These are phyloP conservation scores for Suillus placidus DNA, from an alignment of 768 basidiomycete species.

Conservation along the genomic window DNA sequence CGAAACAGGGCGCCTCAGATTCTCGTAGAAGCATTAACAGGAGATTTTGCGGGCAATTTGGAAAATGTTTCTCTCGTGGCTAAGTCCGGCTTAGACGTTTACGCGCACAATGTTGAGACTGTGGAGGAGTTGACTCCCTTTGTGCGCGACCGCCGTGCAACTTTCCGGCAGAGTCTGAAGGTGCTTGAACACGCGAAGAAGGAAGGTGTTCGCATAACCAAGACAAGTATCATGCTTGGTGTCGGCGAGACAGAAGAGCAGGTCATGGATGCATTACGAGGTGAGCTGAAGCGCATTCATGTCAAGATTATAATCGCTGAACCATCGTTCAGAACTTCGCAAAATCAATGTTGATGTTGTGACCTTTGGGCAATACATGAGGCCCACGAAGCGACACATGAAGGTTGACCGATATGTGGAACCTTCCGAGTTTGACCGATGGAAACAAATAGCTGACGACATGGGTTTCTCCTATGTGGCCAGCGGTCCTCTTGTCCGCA, in stretches of 20 bases:
- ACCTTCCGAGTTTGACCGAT: conserved; percentile 89
- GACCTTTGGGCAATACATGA: conserved; percentile 99
- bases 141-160: conserved; percentile 93
- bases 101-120: conserved; percentile 97
- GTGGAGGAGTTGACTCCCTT: conserved; percentile 92
- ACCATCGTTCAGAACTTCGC: conserved; percentile 67
- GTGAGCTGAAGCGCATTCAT: conserved; percentile 43
- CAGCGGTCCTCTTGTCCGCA: conserved; percentile 92
- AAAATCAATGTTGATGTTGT: conserved; percentile 92
- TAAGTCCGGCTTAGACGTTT: conserved; percentile 93
- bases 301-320: neutral
- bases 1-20: conserved; percentile 83
- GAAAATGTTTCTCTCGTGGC: conserved; percentile 82
- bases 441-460: conserved; percentile 88
- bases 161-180: conserved; percentile 80
- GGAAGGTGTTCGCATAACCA: conserved; percentile 85
- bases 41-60: conserved; percentile 85
- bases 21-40: conserved; percentile 94
- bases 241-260: conserved; percentile 90
- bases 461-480: conserved; percentile 98
- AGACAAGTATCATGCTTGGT: conserved; percentile 98
- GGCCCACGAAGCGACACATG: conserved; percentile 98
- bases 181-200: conserved; percentile 85
- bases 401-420: conserved; percentile 97
- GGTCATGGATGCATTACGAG: conserved; percentile 77